A percentile compares a stretch with the other conserved stretches of the same genome.
Evolutionary conservation across 768 basidiomycete genomes (phyloP).

Genomic region (Lactifluus rugatus): DNA sequence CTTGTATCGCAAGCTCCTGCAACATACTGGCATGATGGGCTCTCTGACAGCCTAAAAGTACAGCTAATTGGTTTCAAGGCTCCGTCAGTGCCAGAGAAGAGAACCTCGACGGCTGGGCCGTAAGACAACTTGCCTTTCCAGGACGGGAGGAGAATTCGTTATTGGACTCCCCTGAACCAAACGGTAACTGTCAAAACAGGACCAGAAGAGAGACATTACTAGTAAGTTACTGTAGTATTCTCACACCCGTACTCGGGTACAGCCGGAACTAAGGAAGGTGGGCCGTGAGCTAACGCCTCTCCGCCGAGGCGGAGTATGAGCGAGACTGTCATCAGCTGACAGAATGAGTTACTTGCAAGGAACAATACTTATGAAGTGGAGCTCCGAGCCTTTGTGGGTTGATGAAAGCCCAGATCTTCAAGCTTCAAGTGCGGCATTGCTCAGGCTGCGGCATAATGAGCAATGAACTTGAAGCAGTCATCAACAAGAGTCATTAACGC

Average conservation of each 20-base stretch:
- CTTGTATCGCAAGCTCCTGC: background rate
- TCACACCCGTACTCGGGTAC: background rate
- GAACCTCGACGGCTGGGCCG: background rate
- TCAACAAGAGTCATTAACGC: background rate
- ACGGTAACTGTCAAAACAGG: background rate
- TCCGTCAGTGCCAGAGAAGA: background rate
- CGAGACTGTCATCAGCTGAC: background rate
- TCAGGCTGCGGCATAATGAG: too few species aligned
- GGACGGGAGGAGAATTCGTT: background rate
- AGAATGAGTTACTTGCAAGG: background rate
- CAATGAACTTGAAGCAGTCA: too few species aligned
- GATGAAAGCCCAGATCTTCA: background rate
- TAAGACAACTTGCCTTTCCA: background rate
- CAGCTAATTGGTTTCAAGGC: background rate
- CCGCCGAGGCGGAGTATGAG: background rate
- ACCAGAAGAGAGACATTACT: too few species aligned
- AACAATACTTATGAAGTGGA: background rate
- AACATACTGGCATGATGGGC: background rate
- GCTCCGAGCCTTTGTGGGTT: background rate
- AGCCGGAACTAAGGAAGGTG: background rate
- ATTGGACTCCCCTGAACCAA: background rate
- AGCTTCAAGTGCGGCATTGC: too few species aligned
- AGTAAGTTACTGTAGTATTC: too few species aligned
- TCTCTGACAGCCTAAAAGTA: background rate
- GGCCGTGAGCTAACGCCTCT: background rate